Evolutionary conservation across 345 rosid species (phyloP).

Genomic region (Salix suchowensis): DNA sequence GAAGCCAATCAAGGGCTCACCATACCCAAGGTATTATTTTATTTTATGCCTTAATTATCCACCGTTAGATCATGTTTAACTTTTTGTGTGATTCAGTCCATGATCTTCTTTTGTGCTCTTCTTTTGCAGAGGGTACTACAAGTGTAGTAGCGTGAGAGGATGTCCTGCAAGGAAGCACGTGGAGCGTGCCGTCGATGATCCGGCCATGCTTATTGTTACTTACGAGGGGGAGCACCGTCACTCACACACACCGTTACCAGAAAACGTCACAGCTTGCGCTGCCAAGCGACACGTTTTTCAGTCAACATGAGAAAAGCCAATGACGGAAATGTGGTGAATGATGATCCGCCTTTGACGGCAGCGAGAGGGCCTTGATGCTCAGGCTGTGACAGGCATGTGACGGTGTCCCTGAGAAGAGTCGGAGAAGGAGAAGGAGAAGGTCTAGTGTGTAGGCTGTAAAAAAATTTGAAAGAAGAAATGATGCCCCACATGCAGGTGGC

Average conservation of each 20-base stretch:
- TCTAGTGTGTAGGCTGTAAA: neutral
- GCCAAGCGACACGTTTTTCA: neutral
- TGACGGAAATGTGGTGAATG: neutral
- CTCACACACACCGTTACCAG: neutral
- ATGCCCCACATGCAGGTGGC: neutral
- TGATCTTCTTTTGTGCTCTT: neutral
- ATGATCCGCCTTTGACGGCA: neutral
- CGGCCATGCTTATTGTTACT: neutral
- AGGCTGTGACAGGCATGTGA: neutral
- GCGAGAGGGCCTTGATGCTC: neutral
- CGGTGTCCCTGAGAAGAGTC: neutral
- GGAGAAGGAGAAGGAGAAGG: neutral
- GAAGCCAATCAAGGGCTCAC: slow-evolving; percentile 40
- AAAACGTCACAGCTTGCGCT: neutral
- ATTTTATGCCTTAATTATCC: neutral
- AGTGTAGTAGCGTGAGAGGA: neutral
- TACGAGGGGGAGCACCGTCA: neutral
- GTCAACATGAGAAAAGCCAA: neutral
- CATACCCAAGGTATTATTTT: slow-evolving; percentile 35
- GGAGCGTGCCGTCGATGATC: neutral
- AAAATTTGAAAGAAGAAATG: neutral
- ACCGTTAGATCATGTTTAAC: neutral
- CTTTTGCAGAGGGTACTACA: neutral
- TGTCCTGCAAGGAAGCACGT: neutral
- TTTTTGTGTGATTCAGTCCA: neutral